Evolutionary conservation across 139 green algal species (phyloP).

Genomic region (Coelastrella sp.): DNA sequence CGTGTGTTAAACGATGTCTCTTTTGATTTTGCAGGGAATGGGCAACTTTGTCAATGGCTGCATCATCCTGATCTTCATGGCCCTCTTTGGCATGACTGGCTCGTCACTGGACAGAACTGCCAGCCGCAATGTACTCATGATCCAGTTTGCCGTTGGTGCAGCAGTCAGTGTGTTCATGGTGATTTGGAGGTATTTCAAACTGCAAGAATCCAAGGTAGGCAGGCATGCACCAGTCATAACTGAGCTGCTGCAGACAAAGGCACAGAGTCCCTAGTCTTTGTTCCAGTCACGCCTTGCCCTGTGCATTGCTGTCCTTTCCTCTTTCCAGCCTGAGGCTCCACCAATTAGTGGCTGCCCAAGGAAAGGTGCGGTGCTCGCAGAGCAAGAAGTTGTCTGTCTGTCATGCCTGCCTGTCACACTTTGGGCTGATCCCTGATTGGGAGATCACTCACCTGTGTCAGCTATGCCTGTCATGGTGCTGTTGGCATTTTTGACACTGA

Average conservation of each 20-base stretch:
- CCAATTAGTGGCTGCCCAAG: no score
- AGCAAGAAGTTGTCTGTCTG: no score
- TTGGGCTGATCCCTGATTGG: no score
- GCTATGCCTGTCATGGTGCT: not conserved
- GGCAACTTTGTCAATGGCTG: conserved; percentile 65
- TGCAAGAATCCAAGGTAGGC: conserved; percentile 57
- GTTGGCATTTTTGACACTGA: not conserved
- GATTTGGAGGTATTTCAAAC: conserved; percentile 49
- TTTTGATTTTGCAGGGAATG: conserved; percentile 53
- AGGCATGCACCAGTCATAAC: not conserved
- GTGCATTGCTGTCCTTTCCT: no score
- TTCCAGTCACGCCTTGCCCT: no score
- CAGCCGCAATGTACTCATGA: conserved; percentile 34
- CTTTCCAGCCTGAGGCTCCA: no score
- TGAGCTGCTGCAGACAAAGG: no score
- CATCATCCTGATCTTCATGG: conserved; percentile 58
- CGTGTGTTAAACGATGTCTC: no score
- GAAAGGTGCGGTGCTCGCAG: no score
- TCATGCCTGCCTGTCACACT: no score
- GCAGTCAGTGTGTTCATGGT: conserved; percentile 57
- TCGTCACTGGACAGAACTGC: not conserved
- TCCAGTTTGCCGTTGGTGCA: conserved; percentile 60
- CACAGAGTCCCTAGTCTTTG: no score
- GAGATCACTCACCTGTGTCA: no score
- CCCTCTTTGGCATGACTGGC: conserved; percentile 47